These are phyloP conservation scores for Mucor indicus DNA, from an alignment of 371 early-diverging fungal genomes.

Conservation along the genomic window DNA sequence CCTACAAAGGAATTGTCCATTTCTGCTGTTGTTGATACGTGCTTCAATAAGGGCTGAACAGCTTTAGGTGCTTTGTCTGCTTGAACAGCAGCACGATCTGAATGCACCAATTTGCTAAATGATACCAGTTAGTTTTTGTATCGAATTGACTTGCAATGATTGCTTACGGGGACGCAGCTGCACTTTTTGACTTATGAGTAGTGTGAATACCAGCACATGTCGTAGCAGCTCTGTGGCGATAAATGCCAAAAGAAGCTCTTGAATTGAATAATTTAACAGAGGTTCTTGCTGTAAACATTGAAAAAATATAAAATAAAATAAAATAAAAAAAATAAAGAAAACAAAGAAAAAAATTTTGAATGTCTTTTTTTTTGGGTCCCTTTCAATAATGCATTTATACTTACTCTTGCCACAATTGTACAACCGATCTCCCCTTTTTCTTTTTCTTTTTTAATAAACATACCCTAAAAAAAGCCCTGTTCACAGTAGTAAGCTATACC, in stretches of 20 bases:
- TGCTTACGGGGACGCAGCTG: conserved; percentile 19
- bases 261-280: conserved; percentile 9
- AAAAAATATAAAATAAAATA: background rate
- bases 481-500: too few species aligned
- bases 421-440: too few species aligned
- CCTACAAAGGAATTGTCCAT: conserved; percentile 84
- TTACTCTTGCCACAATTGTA: too few species aligned
- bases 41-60: conserved; percentile 26
- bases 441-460: too few species aligned
- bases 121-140: background rate
- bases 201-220: conserved; percentile 19
- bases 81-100: conserved; percentile 18
- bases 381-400: too few species aligned
- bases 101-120: conserved; percentile 11
- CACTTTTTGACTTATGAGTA: conserved; percentile 17
- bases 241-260: background rate
- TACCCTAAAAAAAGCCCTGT: too few species aligned
- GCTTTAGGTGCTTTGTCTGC: conserved; percentile 10
- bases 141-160: too few species aligned
- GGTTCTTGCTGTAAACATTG: conserved; percentile 16
- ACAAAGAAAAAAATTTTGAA: too few species aligned
- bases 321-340: conserved; percentile 3
- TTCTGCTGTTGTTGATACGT: conserved; percentile 14
- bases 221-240: conserved; percentile 13
- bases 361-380: too few species aligned